Evolutionary conservation across 2,329 filamentous ascomycete genomes (phyloP).

Genomic region (Torrubiellomyces zombiae): DNA sequence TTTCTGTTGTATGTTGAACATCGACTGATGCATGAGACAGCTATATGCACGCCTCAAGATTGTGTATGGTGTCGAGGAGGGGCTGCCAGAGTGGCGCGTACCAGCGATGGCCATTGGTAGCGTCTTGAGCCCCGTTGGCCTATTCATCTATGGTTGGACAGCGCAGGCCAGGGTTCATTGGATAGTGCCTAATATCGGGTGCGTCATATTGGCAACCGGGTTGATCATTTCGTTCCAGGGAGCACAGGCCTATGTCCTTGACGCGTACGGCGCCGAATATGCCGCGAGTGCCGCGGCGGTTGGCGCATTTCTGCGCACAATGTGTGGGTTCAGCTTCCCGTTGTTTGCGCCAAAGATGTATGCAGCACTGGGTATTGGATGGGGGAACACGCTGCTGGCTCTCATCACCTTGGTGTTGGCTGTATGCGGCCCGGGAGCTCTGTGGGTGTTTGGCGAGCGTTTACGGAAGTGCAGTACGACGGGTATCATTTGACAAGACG

Average conservation of each 20-base stretch:
- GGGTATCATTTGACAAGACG: neutral
- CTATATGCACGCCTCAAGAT: conserved; percentile 12
- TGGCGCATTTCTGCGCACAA: conserved; percentile 34
- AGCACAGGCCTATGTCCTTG: conserved; percentile 40
- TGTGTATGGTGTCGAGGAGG: conserved; percentile 9
- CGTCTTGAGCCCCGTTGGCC: conserved; percentile 22
- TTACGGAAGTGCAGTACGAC: neutral
- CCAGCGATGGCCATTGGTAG: conserved; percentile 19
- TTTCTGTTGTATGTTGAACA: neutral
- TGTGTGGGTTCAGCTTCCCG: conserved; percentile 41
- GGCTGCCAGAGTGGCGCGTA: conserved; percentile 17
- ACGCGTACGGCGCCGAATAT: conserved; percentile 23
- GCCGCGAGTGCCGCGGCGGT: conserved; percentile 29
- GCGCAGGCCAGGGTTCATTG: conserved; percentile 25
- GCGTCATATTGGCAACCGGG: conserved; percentile 26
- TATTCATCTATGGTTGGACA: conserved; percentile 33
- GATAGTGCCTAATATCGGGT: conserved; percentile 41
- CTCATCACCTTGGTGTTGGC: neutral
- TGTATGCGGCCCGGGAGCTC: neutral
- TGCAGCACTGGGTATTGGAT: conserved; percentile 24
- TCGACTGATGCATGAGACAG: conserved; percentile 4
- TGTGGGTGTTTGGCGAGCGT: neutral
- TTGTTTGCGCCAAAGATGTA: conserved; percentile 34
- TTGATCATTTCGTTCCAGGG: conserved; percentile 41
- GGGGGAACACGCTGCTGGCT: conserved; percentile 21